phyloP scores from a whole-genome alignment of 2,329 filamentous ascomycete species.

The Dryadomyces quercus-mongolicae region DNA sequence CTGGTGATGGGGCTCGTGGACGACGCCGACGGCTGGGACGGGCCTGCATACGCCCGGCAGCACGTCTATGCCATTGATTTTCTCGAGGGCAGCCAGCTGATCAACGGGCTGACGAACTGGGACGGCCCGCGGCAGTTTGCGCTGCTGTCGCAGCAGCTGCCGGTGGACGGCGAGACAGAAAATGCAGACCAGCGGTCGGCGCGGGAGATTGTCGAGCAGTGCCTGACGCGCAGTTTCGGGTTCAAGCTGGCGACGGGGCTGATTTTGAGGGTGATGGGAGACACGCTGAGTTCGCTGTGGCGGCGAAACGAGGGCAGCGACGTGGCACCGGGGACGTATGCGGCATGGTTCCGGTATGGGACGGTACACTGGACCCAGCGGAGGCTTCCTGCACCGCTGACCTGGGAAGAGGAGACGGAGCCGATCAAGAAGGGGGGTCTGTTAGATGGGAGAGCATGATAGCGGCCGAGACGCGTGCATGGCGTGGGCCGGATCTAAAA shows the following conservation, averaged over 20 bases:
- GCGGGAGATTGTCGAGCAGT: not conserved
- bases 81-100: not conserved
- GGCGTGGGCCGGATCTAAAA: too few species aligned
- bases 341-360: not conserved
- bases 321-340: not conserved
- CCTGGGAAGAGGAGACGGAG: too few species aligned
- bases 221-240: not conserved
- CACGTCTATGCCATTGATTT: not conserved
- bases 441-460: too few species aligned
- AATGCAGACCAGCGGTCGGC: not conserved
- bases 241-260: not conserved
- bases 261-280: not conserved
- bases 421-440: too few species aligned
- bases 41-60: not conserved
- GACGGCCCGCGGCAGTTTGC: not conserved
- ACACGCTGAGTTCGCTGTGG: not conserved
- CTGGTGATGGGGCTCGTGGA: not conserved
- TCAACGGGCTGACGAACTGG: not conserved
- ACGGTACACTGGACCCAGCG: not conserved
- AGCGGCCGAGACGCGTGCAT: too few species aligned
- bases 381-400: not conserved
- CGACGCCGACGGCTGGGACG: not conserved
- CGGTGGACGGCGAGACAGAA: not conserved
- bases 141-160: not conserved
- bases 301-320: not conserved